Evolutionary conservation across 192 early-diverging fungal species (phyloP), one percentile per base, ranked within the genome.

Genomic region (Mortierella antarctica): DNA sequence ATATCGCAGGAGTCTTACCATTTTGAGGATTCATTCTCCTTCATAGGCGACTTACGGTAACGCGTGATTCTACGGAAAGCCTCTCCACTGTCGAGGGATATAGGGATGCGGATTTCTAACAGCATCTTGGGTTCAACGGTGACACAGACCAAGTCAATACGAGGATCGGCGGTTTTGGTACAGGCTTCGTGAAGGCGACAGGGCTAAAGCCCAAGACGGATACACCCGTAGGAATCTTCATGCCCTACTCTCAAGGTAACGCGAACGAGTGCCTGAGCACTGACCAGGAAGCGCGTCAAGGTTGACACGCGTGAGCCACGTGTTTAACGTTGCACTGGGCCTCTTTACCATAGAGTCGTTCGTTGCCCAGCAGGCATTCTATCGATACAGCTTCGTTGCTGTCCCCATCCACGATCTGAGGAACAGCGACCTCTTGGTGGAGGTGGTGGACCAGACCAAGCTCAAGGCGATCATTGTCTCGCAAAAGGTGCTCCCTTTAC

Each of bases 211-310:
- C 83, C 5, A 73, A 82, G 20, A 58, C 73, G 10, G 67, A 70
- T 17, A 65, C 60, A 1, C 65, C 72, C 13, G 64, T 85, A 41
- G 84, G 84, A 14, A 82, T 85, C 59, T 65, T 79, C 42, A 68
- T 73, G 23, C 81, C 74, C 9, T 75, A 74, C 54, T 66, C 71
- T n/a, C 75, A 80, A 75, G 82, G 87, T 87, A 90, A 31, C 31
- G 31, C 31, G 31, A 31, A 31, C 21, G 70, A 60, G 61, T 40
- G 23, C 40, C 41, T 3, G 42, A 44, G 10, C 10, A 20, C 44
- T 63, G 20, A 21, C 20, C 7, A 6, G 45, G 41, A 2, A 31
- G 1, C 31, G 31, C 31, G 31, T 31, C 1, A 31, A 3, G 31
- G 3, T 31, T 31, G 31, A 31, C 1, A 31, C 31, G 31, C 31